Evolutionary conservation across 306 rosid genomes (phyloP).

Genomic region (Quillaja saponaria): DNA sequence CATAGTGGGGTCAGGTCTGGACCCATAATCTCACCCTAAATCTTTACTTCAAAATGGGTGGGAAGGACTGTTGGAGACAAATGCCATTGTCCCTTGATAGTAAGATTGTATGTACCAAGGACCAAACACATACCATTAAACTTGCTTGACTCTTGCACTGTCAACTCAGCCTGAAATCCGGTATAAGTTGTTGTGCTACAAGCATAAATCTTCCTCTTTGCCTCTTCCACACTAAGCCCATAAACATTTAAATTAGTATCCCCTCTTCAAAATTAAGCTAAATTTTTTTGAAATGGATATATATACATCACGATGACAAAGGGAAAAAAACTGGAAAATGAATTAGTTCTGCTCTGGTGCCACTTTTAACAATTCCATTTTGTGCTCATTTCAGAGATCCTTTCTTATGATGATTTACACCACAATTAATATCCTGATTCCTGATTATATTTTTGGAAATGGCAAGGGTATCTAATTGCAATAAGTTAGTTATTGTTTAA

Average conservation of each 20-base stretch:
- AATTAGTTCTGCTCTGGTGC: background rate
- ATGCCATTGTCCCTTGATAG: constrained; percentile 12
- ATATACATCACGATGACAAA: background rate
- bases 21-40: background rate
- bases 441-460: no score
- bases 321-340: no score
- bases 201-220: constrained; percentile 80
- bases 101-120: background rate
- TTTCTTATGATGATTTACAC: no score
- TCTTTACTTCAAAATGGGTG: background rate
- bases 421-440: no score
- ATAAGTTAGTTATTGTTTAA: no score
- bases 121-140: constrained; percentile 55
- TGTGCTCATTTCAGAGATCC: no score
- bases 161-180: constrained; percentile 80
- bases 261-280: background rate
- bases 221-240: constrained; percentile 73
- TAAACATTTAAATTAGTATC: background rate
- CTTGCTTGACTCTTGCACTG: constrained; percentile 81
- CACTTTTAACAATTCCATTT: no score
- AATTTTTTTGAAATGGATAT: no score
- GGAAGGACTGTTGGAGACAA: background rate
- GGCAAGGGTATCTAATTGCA: no score
- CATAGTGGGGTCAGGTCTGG: background rate
- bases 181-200: constrained; percentile 81